A percentile compares a stretch with the other conserved stretches of the same genome.
phyloP scores from a whole-genome alignment of 495 filamentous ascomycete genomes.

The Aspergillus asperescens region DNA sequence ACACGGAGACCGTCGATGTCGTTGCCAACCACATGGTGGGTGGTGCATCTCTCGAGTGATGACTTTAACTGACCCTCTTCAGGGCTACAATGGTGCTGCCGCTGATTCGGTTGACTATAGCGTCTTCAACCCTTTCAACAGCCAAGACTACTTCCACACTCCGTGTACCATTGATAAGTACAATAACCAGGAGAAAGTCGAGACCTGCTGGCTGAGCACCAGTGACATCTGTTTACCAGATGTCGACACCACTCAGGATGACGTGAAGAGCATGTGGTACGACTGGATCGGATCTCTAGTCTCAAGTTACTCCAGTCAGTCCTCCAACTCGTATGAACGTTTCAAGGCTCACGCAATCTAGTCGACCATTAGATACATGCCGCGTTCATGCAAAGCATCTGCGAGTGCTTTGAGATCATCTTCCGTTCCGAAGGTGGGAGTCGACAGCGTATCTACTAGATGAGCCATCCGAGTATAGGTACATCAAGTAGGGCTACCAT shows the following conservation, averaged over 20 bases:
- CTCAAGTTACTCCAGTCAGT: constrained; percentile 53
- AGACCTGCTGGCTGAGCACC: constrained; percentile 62
- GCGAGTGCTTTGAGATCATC: constrained; percentile 59
- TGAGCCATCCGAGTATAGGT: too few species aligned
- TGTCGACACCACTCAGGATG: constrained; percentile 56
- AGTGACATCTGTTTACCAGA: constrained; percentile 60
- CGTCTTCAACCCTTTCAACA: constrained; percentile 60
- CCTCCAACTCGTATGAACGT: too few species aligned
- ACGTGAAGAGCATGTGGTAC: constrained; percentile 55
- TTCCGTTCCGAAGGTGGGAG: constrained; percentile 58
- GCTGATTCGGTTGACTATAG: constrained; percentile 54
- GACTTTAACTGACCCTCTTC: too few species aligned
- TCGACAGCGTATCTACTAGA: constrained; percentile 55
- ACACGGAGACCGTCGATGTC: constrained; percentile 76
- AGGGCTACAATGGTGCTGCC: constrained; percentile 51
- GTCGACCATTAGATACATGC: constrained; percentile 75
- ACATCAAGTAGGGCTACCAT: too few species aligned
- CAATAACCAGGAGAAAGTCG: constrained; percentile 43
- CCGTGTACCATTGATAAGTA: constrained; percentile 62
- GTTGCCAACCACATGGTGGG: too few species aligned
- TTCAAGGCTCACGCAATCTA: constrained; percentile 53
- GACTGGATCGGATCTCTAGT: constrained; percentile 53
- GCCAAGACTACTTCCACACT: constrained; percentile 58
- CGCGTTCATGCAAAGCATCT: constrained; percentile 53
- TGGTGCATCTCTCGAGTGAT: too few species aligned